These are phyloP conservation scores for Globisporangium cylindrosporum DNA, from an alignment of 352 stramenopile genomes.

Conservation along the genomic window DNA sequence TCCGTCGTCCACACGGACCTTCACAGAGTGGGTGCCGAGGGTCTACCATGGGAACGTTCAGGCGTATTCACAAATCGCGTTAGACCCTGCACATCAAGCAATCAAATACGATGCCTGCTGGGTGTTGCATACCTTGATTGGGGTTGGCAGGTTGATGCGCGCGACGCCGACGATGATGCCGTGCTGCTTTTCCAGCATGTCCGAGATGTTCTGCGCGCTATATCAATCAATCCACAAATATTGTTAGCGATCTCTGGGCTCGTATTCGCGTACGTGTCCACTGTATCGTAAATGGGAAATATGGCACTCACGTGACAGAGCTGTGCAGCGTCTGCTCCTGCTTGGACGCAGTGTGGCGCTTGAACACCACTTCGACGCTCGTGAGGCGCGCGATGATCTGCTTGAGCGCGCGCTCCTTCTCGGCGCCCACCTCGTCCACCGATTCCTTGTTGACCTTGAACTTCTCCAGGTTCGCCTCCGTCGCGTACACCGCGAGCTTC, in stretches of 20 bases:
- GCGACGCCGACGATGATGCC: conserved; percentile 78
- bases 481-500: conserved; percentile 94
- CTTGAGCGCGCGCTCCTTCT: conserved; percentile 37
- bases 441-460: conserved; percentile 63
- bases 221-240: not conserved
- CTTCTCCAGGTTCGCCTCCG: conserved; percentile 84
- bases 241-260: not conserved
- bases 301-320: conserved; percentile 47
- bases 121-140: conserved; percentile 52
- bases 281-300: not conserved
- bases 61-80: not conserved
- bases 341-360: conserved; percentile 70
- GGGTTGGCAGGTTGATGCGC: conserved; percentile 64
- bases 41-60: conserved; percentile 27
- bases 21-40: conserved; percentile 72
- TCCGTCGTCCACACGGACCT: conserved; percentile 79
- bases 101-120: not conserved
- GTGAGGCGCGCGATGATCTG: conserved; percentile 57
- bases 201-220: conserved; percentile 79
- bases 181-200: conserved; percentile 84
- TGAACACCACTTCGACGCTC: conserved; percentile 69
- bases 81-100: not conserved
- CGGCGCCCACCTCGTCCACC: conserved; percentile 19
- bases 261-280: not conserved
- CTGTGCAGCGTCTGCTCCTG: conserved; percentile 61